Evolutionary conservation across 129 eudicot species (phyloP).

Genomic region (Artemisia annua): DNA sequence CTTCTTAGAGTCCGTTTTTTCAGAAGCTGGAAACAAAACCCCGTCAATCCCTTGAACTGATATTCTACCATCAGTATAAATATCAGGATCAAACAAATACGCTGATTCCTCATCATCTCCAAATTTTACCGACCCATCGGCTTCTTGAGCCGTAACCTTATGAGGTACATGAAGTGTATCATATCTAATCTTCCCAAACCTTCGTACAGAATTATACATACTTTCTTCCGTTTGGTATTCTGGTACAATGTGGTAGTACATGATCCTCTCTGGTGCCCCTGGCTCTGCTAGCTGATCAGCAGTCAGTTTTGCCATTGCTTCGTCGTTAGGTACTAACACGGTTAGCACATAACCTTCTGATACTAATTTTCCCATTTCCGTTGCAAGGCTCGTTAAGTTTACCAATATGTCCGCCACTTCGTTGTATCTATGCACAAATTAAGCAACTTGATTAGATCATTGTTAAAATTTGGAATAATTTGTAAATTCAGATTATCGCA

Average conservation of each 20-base stretch:
- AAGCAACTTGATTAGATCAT: neutral
- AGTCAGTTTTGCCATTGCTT: slow-evolving; percentile 88
- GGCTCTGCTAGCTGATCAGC: slow-evolving; percentile 89
- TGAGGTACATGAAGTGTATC: slow-evolving; percentile 78
- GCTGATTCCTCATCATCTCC: slow-evolving; percentile 73
- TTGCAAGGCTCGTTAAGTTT: slow-evolving; percentile 70
- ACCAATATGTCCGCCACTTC: slow-evolving; percentile 90
- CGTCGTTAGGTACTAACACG: slow-evolving; percentile 87
- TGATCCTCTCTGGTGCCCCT: slow-evolving; percentile 86
- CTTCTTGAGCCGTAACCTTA: slow-evolving; percentile 76
- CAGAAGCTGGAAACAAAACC: slow-evolving; percentile 73
- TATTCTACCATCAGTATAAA: slow-evolving; percentile 86
- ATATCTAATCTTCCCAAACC: slow-evolving; percentile 77
- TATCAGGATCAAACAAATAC: slow-evolving; percentile 92
- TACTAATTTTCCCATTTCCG: slow-evolving; percentile 86
- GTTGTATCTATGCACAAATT: slow-evolving; percentile 55
- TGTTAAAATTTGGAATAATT: no score
- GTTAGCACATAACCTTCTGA: slow-evolving; percentile 92
- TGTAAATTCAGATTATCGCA: neutral
- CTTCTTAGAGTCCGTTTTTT: slow-evolving; percentile 29
- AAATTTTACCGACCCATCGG: slow-evolving; percentile 91
- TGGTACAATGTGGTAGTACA: slow-evolving; percentile 83
- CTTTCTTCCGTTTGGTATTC: slow-evolving; percentile 97
- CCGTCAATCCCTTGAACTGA: slow-evolving; percentile 96
- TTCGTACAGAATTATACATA: slow-evolving; percentile 82